Evolutionary conservation across 2,329 filamentous ascomycete genomes (phyloP).

Genomic region (Diaporthe longicolla): DNA sequence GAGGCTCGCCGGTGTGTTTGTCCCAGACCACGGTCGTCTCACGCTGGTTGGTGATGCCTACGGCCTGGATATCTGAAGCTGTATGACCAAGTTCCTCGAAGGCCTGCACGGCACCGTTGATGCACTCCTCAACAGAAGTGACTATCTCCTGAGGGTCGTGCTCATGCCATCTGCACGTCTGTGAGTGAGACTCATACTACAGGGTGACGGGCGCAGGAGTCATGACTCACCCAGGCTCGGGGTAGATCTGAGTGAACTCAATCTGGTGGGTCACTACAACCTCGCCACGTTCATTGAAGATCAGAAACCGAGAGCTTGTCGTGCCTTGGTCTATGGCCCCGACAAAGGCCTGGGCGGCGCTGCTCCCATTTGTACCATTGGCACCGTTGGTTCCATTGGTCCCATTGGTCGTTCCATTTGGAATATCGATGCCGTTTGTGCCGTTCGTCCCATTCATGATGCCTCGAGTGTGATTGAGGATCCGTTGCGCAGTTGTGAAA

Average conservation of each 20-base stretch:
- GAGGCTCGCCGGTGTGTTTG: slow-evolving; percentile 80
- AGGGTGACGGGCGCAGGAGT: slow-evolving; percentile 26
- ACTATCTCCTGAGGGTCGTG: slow-evolving; percentile 86
- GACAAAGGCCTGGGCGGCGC: slow-evolving; percentile 68
- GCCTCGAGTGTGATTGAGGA: not conserved
- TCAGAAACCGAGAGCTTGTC: slow-evolving; percentile 89
- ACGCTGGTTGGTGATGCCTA: slow-evolving; percentile 92
- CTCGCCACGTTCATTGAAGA: slow-evolving; percentile 85
- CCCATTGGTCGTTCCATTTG: not conserved
- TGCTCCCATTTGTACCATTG: not conserved
- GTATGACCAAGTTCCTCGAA: slow-evolving; percentile 79
- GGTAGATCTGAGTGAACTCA: slow-evolving; percentile 88
- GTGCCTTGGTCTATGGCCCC: slow-evolving; percentile 94
- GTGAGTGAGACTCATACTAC: slow-evolving; percentile 38
- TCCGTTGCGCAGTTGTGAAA: not conserved
- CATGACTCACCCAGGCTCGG: slow-evolving; percentile 81
- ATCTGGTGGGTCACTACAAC: slow-evolving; percentile 88
- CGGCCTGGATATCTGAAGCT: slow-evolving; percentile 77
- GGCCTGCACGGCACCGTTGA: slow-evolving; percentile 79
- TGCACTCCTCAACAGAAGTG: slow-evolving; percentile 81
- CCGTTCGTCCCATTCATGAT: slow-evolving; percentile 18
- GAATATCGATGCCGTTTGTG: not conserved
- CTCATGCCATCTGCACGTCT: slow-evolving; percentile 81
- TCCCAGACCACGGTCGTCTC: slow-evolving; percentile 93
- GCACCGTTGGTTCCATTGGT: not conserved